Base-by-base conservation (phyloP, 164 flowering plant species). In the Saururus chinensis region DNA sequence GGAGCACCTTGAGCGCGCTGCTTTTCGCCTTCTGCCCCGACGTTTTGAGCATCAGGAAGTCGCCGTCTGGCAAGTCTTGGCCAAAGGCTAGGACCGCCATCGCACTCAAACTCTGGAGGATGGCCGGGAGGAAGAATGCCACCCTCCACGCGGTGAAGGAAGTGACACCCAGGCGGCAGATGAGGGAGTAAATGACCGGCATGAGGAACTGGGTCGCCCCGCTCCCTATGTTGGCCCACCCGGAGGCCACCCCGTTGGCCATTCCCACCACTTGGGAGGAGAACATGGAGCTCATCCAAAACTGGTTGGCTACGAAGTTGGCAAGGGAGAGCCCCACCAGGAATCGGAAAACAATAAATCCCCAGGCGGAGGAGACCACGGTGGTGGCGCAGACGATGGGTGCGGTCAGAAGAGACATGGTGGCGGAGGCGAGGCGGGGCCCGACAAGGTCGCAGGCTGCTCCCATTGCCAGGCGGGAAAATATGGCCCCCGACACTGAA, bases 251-350 rank as follows among this genome's bases (percentile, higher is more conserved):
- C 1, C 87, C 92, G 54, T 91, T 91, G 20, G 92, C 95, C 2
- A 82, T 54, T 23, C 95, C 92, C 0, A 88, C 87, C 1, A 88
- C 81, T 0, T 59, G 48, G n/a, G 78, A 63, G 1, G 87, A 80
- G 75, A 90, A 88, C 89, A 88, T 82, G 57, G 91, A 81, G 77
- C 96, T 90, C 93, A 86, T 86, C 97, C 97, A 89, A 79, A 75
- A 90, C 56, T 88, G 93, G 19, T 86, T 81, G 1, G 92, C 88
- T 23, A 90, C 97, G 58, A 90, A 90, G 49, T 84, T 90, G 59
- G 89, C 82, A 0, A 90, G 70, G 8, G 93, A 88, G 74, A 90
- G 80, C n/a, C 95, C 92, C 8, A 84, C 82, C 72, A 86, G 73
- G 68, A 90, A 90, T 9, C 96, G 89, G 1, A 75, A 80, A 4